phyloP scores from a whole-genome alignment of 2,329 filamentous ascomycete genomes.

The Scedosporium aurantiacum region DNA sequence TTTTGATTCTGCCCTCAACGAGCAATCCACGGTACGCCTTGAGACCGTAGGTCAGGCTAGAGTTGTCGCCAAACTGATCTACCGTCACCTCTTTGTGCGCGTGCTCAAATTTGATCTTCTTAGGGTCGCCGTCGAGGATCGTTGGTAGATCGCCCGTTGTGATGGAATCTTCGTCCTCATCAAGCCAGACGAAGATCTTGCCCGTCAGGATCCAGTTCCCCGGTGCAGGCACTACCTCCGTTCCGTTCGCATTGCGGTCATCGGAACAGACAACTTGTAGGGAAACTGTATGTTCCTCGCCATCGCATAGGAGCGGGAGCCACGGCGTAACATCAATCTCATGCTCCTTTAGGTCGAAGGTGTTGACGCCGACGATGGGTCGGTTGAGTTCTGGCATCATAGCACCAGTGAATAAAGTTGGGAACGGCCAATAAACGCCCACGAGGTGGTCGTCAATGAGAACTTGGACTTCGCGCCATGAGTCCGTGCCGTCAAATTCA shows the following conservation, averaged over 20 bases:
- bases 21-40: constrained; percentile 42
- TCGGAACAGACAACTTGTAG: constrained; percentile 56
- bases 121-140: constrained; percentile 24
- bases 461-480: constrained; percentile 70
- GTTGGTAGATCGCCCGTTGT: constrained; percentile 36
- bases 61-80: constrained; percentile 39
- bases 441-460: constrained; percentile 62
- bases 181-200: constrained; percentile 71
- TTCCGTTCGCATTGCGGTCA: constrained; percentile 28
- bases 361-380: constrained; percentile 66
- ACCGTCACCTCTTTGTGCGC: constrained; percentile 32
- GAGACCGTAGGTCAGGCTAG: constrained; percentile 48
- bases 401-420: constrained; percentile 72
- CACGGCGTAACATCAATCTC: constrained; percentile 77
- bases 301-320: constrained; percentile 58
- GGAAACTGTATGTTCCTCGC: constrained; percentile 52
- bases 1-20: constrained; percentile 33
- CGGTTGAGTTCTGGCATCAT: constrained; percentile 67
- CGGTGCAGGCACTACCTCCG: constrained; percentile 9
- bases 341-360: constrained; percentile 68
- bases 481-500: constrained; percentile 53
- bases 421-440: constrained; percentile 72
- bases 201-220: constrained; percentile 66
- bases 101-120: constrained; percentile 22
- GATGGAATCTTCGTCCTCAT: constrained; percentile 30